phyloP scores from a whole-genome alignment of 1,139 yeast species.

The Candida tropicalis region DNA sequence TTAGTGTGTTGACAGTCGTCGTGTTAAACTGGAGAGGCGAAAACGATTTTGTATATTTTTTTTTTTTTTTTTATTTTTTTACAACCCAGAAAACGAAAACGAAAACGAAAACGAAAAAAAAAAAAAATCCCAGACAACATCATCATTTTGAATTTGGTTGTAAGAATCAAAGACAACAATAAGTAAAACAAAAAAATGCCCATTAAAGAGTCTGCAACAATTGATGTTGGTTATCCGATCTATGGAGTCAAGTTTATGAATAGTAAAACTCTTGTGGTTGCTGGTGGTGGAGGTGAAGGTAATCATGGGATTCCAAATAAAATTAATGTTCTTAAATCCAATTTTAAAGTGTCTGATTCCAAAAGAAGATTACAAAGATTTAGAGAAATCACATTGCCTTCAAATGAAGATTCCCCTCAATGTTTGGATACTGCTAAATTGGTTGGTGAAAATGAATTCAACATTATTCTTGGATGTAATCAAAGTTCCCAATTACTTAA shows the following conservation, averaged over 20 bases:
- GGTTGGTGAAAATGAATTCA: conserved; percentile 25
- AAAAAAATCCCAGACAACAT: too few relatives aligned
- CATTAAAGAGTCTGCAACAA: conserved; percentile 37
- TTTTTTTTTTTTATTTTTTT: neutral
- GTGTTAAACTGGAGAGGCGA: too few relatives aligned
- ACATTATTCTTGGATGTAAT: conserved; percentile 73
- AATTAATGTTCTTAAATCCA: conserved; percentile 67
- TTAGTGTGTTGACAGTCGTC: too few relatives aligned
- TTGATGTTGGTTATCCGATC: conserved; percentile 77
- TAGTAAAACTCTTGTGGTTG: conserved; percentile 63
- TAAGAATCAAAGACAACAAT: neutral
- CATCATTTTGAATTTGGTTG: neutral
- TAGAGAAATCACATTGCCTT: conserved; percentile 62
- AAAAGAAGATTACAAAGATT: conserved; percentile 57
- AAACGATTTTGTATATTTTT: too few relatives aligned
- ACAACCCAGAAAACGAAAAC: neutral
- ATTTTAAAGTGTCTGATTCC: conserved; percentile 54
- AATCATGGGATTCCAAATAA: conserved; percentile 85
- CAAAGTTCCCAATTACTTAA: conserved; percentile 59
- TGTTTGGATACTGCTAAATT: conserved; percentile 55
- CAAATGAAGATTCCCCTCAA: conserved; percentile 75
- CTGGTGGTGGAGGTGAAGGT: conserved; percentile 97
- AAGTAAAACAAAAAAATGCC: conserved; percentile 28
- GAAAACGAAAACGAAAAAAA: neutral
- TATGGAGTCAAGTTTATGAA: conserved; percentile 75